Percentiles rank a stretch among this genome's conserved stretches.
Conservation (phyloP, 768 basidiomycete genomes). For the Podaxis sp. region DNA sequence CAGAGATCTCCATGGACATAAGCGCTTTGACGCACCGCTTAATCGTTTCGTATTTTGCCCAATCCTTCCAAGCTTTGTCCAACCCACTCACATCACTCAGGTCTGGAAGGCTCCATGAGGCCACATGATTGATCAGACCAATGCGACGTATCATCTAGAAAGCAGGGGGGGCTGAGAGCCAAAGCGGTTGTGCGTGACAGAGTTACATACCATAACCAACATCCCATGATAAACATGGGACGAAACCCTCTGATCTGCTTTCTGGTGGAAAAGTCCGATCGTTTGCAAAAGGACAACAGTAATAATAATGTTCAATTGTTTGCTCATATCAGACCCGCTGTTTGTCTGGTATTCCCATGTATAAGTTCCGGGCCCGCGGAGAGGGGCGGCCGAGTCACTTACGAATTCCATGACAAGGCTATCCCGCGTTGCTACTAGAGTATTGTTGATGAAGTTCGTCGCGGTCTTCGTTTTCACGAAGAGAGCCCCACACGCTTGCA, state of each 20-base stretch:
- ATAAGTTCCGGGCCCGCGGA: not conserved
- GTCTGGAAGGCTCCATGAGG: slow-evolving; percentile 40
- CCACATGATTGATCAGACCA: slow-evolving; percentile 38
- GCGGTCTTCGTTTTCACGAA: slow-evolving; percentile 49
- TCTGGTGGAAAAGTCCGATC: slow-evolving; percentile 52
- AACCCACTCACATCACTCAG: slow-evolving; percentile 29
- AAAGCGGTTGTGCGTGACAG: not conserved
- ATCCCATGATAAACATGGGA: slow-evolving; percentile 56
- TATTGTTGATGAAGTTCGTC: slow-evolving; percentile 42
- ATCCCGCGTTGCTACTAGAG: slow-evolving; percentile 39
- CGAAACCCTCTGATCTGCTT: slow-evolving; percentile 39
- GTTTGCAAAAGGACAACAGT: slow-evolving; percentile 51
- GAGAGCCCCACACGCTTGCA: slow-evolving; percentile 61
- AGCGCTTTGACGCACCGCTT: slow-evolving; percentile 40
- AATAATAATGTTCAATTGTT: slow-evolving; percentile 29
- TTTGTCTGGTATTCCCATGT: slow-evolving; percentile 8
- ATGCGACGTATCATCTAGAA: slow-evolving; percentile 44
- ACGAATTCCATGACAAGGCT: slow-evolving; percentile 53
- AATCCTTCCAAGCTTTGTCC: slow-evolving; percentile 49
- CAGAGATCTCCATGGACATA: slow-evolving; percentile 4
- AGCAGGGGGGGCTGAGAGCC: not conserved
- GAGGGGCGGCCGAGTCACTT: slow-evolving; percentile 21
- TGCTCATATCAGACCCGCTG: slow-evolving; percentile 8
- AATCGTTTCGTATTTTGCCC: slow-evolving; percentile 52
- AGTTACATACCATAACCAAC: slow-evolving; percentile 49